A percentile compares a stretch with the other conserved stretches of the same genome.
Evolutionary conservation across 805 yeast species (phyloP).

Genomic region (Tetrapisispora arboricola): DNA sequence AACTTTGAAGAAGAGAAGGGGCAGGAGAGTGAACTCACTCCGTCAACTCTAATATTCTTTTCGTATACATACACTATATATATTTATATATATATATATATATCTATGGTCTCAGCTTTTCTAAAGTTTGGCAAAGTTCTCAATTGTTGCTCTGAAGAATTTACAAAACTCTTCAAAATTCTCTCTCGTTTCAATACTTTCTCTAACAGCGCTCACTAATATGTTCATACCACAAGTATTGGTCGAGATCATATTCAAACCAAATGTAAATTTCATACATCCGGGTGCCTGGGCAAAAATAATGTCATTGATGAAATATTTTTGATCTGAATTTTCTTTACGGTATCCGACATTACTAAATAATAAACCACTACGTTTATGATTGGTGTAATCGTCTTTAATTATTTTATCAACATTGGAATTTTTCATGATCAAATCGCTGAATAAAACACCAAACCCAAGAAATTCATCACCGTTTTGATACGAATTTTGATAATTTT

Average conservation of each 20-base stretch:
- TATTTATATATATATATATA: too few species aligned
- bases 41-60: too few species aligned
- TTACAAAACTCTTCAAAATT: slow-evolving; percentile 1
- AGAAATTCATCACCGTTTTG: slow-evolving; percentile 10
- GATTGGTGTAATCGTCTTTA: slow-evolving; percentile 8
- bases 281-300: slow-evolving; percentile 19
- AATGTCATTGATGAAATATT: slow-evolving; percentile 9
- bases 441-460: slow-evolving; percentile 18
- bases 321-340: slow-evolving; percentile 2
- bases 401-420: slow-evolving; percentile 16
- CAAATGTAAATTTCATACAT: slow-evolving; percentile 14
- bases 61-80: too few species aligned
- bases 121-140: background rate
- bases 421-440: slow-evolving; percentile 9
- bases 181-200: slow-evolving; percentile 6
- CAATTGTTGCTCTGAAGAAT: background rate
- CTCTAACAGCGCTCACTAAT: slow-evolving; percentile 11
- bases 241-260: slow-evolving; percentile 15
- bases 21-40: too few species aligned
- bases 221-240: slow-evolving; percentile 17
- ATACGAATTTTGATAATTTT: slow-evolving; percentile 7
- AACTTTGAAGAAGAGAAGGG: too few species aligned
- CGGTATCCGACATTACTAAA: slow-evolving; percentile 21
- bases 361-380: slow-evolving; percentile 17
- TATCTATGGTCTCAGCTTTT: too few species aligned